Percentiles rank a stretch among this genome's conserved stretches.
Evolutionary conservation across 371 early-diverging fungal genomes (phyloP).

Genomic region (Mortierella sp.): DNA sequence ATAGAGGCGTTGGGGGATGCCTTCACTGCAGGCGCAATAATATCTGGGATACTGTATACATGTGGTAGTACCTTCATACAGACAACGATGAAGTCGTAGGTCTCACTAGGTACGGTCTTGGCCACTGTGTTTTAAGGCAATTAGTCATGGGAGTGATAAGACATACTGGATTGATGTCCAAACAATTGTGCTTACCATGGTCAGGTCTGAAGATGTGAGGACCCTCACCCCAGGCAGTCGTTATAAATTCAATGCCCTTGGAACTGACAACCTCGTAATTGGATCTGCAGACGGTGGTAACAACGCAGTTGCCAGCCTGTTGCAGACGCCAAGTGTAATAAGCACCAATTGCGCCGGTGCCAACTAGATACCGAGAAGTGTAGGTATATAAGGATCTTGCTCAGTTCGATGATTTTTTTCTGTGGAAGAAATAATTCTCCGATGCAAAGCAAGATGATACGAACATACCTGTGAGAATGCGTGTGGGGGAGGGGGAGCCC

Average conservation of each 20-base stretch:
- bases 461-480: constrained; percentile 48
- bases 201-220: constrained; percentile 70
- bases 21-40: constrained; percentile 74
- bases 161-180: neutral
- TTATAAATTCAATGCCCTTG: constrained; percentile 77
- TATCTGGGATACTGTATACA: constrained; percentile 68
- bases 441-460: neutral
- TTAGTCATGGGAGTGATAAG: too few species aligned
- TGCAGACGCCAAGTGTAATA: constrained; percentile 82
- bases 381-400: neutral
- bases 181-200: constrained; percentile 57
- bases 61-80: constrained; percentile 84
- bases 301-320: constrained; percentile 59
- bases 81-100: constrained; percentile 80
- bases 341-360: constrained; percentile 87
- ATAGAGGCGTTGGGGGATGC: constrained; percentile 69
- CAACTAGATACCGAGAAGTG: constrained; percentile 62
- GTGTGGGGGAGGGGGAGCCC: constrained; percentile 26
- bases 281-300: constrained; percentile 87
- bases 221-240: constrained; percentile 72
- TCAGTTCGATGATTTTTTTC: neutral
- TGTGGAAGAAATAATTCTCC: constrained; percentile 1
- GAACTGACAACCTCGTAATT: constrained; percentile 75
- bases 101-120: constrained; percentile 64
- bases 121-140: constrained; percentile 54